Conservation (phyloP, 2,329 filamentous ascomycete genomes). For the Hirsutella rhossiliensis region DNA sequence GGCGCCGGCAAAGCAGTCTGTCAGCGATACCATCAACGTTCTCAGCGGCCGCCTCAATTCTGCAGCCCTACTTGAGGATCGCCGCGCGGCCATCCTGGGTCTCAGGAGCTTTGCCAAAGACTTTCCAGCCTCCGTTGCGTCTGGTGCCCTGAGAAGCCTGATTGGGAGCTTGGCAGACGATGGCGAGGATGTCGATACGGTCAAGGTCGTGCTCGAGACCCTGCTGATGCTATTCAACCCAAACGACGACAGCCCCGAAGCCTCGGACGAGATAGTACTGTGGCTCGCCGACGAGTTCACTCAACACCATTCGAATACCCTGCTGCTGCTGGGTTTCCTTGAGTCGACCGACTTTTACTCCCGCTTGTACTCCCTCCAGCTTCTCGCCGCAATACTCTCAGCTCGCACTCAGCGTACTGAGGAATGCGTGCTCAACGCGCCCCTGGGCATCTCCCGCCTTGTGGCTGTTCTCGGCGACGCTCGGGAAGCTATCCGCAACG, state of each 20-base stretch:
- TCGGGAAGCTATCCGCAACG: slow-evolving; percentile 78
- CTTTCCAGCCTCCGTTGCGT: slow-evolving; percentile 90
- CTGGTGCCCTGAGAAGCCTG: slow-evolving; percentile 76
- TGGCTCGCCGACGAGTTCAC: slow-evolving; percentile 98
- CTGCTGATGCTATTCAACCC: slow-evolving; percentile 81
- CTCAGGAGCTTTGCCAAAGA: slow-evolving; percentile 93
- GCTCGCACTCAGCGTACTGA: slow-evolving; percentile 86
- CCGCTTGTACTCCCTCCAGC: slow-evolving; percentile 78
- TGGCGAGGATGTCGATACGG: slow-evolving; percentile 88
- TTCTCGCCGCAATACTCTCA: slow-evolving; percentile 74
- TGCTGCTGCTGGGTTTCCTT: slow-evolving; percentile 76
- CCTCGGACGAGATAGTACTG: slow-evolving; percentile 87
- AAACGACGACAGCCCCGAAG: slow-evolving; percentile 66
- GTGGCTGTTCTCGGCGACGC: slow-evolving; percentile 75
- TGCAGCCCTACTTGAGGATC: slow-evolving; percentile 86
- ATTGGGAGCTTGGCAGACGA: slow-evolving; percentile 80
- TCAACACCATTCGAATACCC: slow-evolving; percentile 93
- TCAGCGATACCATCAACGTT: slow-evolving; percentile 84
- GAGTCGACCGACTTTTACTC: slow-evolving; percentile 83
- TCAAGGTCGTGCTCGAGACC: slow-evolving; percentile 91
- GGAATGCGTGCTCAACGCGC: slow-evolving; percentile 84
- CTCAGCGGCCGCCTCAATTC: slow-evolving; percentile 79
- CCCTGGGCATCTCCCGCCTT: slow-evolving; percentile 75
- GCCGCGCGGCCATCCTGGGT: slow-evolving; percentile 83
- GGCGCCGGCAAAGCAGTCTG: slow-evolving; percentile 90